phyloP scores from a whole-genome alignment of 345 rosid genomes.

The Citrus cavaleriei region DNA sequence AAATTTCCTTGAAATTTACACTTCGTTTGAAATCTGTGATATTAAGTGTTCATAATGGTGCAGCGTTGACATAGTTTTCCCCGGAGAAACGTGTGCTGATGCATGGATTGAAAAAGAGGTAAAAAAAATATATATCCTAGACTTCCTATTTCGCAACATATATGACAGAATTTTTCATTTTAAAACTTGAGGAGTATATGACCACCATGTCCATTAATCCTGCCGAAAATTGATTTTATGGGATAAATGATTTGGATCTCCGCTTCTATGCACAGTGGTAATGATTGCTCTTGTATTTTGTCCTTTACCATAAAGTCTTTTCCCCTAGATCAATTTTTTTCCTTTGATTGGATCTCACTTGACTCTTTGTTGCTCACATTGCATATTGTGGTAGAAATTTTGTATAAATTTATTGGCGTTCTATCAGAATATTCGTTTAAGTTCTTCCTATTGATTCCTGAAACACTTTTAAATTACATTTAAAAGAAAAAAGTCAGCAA shows the following conservation, averaged over 20 bases:
- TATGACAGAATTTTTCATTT: not conserved
- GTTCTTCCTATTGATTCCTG: not conserved
- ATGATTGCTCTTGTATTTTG: not conserved
- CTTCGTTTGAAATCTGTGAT: not conserved
- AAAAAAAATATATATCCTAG: not conserved
- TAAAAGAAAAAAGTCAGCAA: not conserved
- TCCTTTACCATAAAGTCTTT: not conserved
- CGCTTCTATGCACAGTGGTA: not conserved
- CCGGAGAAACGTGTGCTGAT: slow-evolving; percentile 87
- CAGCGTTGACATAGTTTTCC: slow-evolving; percentile 77
- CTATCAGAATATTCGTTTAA: not conserved
- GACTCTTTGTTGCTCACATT: not conserved
- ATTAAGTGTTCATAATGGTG: slow-evolving; percentile 21
- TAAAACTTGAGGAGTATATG: not conserved
- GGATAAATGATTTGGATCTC: not conserved
- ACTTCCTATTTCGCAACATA: not conserved
- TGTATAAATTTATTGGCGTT: not conserved
- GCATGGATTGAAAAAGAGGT: slow-evolving; percentile 96
- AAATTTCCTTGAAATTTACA: not conserved
- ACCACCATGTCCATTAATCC: not conserved
- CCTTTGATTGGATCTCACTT: not conserved
- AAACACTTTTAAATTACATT: not conserved
- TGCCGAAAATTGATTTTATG: not conserved
- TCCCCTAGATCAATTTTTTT: not conserved
- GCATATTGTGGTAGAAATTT: not conserved